Percentiles rank a stretch among this genome's conserved stretches.
These are phyloP conservation scores for Penicillium goetzii DNA, from an alignment of 495 filamentous ascomycete genomes.

Conservation along the genomic window DNA sequence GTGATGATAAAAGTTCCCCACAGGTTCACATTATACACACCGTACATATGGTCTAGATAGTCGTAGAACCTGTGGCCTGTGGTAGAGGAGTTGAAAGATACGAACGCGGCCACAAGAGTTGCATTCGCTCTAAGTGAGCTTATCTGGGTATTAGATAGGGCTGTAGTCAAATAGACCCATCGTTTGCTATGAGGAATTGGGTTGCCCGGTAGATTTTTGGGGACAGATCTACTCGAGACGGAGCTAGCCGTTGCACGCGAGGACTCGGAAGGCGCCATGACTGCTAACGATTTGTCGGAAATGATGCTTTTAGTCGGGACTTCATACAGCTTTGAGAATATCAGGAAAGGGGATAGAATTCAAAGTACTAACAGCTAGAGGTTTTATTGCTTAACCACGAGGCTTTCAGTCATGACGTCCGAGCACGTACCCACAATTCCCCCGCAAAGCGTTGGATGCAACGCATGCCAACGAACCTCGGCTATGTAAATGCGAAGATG, in stretches of 20 bases:
- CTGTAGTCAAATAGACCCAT: background rate
- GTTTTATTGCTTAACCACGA: background rate
- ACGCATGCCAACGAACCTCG: background rate
- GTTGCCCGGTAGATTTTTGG: background rate
- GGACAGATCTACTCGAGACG: background rate
- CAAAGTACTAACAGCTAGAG: background rate
- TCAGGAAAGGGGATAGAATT: background rate
- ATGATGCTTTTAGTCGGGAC: background rate
- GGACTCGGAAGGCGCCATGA: background rate
- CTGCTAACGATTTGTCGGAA: background rate
- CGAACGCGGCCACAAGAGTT: background rate
- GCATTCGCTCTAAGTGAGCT: background rate
- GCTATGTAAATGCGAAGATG: background rate
- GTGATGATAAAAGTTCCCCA: conserved; percentile 8
- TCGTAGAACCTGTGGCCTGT: background rate
- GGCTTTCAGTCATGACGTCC: background rate
- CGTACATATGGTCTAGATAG: background rate
- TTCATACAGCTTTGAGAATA: background rate
- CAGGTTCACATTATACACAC: background rate
- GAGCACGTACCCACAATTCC: background rate
- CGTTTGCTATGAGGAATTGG: background rate
- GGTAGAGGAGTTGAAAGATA: background rate
- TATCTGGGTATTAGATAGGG: background rate
- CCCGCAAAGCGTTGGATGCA: background rate
- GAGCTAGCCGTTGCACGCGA: background rate